Base-by-base conservation (phyloP, 2,329 filamentous ascomycete species). In the Aplosporella prunicola region DNA sequence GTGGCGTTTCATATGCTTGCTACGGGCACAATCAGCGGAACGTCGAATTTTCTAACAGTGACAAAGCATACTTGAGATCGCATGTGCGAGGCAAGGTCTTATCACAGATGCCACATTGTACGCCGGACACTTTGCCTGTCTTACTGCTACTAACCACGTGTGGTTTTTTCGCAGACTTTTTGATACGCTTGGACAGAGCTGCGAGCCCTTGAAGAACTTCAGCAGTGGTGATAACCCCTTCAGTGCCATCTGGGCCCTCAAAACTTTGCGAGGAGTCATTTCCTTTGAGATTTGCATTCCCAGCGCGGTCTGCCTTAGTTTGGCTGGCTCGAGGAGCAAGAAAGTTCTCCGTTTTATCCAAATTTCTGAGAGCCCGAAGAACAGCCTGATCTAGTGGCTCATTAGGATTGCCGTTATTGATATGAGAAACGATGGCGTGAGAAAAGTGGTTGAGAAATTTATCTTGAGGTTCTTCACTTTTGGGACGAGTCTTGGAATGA, bases 1-100 rank as follows among this genome's bases (percentile, higher is more conserved):
- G 55, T 95, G 88, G 2, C 87, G 76, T 53, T 86, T 89, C 56
- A 75, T 67, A 55, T 94, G 88, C 57, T 95, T 95, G 46, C 83
- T 89, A 9, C 30, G 6, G 11, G 26, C 14, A n/a, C 11, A 27
- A 30, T 40, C 39, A 27, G 31, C 18, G 6, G 6, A n/a, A 9
- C 16, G 20, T 4, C 18, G 17, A 17, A 20, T n/a, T 27, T 25
- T 11, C 7, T 7, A n/a, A 25, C 22, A 14, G 14, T 13, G 32
- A 9, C 9, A 23, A 16, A 18, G 16, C 47, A 40, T 49, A 60
- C 46, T 55, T 61, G 42, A 66, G 45, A 35, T 66, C 64, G 45
- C 63, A 67, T 16, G 55, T 48, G 13, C 62, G 55, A 18, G 47
- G 42, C 2, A 56, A 42, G 15, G 34, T 37, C 35, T 33, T 49